phyloP scores from a whole-genome alignment of 75 land plant species.

The Selaginella tamariscina region DNA sequence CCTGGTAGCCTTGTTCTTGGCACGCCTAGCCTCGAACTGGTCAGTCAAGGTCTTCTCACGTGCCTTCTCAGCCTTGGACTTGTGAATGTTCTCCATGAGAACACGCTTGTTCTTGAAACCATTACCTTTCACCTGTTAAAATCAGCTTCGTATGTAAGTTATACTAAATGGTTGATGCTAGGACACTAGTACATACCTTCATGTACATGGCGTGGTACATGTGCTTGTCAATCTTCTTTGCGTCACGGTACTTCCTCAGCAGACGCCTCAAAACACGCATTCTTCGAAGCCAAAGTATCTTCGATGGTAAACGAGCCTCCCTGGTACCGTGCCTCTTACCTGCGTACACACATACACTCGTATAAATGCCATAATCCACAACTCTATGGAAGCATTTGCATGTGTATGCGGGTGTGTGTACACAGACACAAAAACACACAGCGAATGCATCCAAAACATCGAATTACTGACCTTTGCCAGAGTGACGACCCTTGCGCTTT shows the following conservation, averaged over 20 bases:
- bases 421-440: not conserved
- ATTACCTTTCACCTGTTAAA: too few relatives aligned
- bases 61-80: slow-evolving; percentile 11
- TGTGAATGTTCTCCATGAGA: slow-evolving; percentile 13
- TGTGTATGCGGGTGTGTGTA: not conserved
- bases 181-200: too few relatives aligned
- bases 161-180: too few relatives aligned
- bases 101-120: slow-evolving; percentile 14
- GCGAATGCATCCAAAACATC: not conserved
- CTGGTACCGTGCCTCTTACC: slow-evolving; percentile 6
- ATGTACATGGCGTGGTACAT: slow-evolving; percentile 12
- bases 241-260: slow-evolving; percentile 7
- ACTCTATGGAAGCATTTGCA: not conserved
- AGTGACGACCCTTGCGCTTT: slow-evolving; percentile 10
- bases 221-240: slow-evolving; percentile 12
- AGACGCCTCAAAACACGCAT: slow-evolving; percentile 2
- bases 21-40: slow-evolving; percentile 11
- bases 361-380: not conserved
- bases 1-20: slow-evolving; percentile 9
- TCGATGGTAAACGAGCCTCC: slow-evolving; percentile 3
- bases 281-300: not conserved
- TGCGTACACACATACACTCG: not conserved
- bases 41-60: slow-evolving; percentile 8
- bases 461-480: slow-evolving; percentile 5
- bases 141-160: too few relatives aligned